Conservation (phyloP, 2,329 filamentous ascomycete genomes). For the Diplodia sapinea region DNA sequence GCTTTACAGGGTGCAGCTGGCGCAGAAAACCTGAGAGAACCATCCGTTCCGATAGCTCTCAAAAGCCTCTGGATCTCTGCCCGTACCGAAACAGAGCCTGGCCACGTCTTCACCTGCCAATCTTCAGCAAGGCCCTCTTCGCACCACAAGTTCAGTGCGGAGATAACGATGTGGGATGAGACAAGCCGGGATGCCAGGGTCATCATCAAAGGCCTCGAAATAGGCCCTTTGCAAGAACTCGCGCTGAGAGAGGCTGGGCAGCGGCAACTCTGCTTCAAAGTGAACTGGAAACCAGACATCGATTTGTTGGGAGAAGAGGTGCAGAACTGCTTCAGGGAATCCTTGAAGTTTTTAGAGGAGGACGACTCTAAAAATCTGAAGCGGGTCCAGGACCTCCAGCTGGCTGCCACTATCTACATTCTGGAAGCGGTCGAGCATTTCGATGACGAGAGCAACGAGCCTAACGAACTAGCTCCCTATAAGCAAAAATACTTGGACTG, state of each 20-base stretch:
- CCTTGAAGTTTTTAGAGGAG: not conserved
- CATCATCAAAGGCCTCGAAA: constrained; percentile 18
- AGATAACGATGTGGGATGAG: constrained; percentile 23
- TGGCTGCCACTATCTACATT: constrained; percentile 18
- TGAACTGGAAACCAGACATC: constrained; percentile 29
- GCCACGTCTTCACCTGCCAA: constrained; percentile 10
- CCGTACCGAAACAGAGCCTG: not conserved
- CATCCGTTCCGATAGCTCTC: constrained; percentile 7
- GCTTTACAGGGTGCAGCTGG: constrained; percentile 7
- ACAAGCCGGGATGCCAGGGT: constrained; percentile 20
- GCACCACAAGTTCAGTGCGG: not conserved
- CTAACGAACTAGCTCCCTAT: constrained; percentile 9
- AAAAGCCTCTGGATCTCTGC: constrained; percentile 17
- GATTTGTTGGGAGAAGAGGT: constrained; percentile 24
- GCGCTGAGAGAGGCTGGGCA: constrained; percentile 12
- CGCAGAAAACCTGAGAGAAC: not conserved
- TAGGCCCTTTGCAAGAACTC: constrained; percentile 24
- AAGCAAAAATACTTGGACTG: constrained; percentile 27
- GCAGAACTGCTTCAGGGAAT: constrained; percentile 21
- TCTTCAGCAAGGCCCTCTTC: not conserved
- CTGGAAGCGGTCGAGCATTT: constrained; percentile 15
- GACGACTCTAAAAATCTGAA: constrained; percentile 5
- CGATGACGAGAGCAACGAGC: not conserved
- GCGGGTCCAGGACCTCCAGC: constrained; percentile 21
- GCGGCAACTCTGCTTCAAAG: constrained; percentile 27